phyloP scores from a whole-genome alignment of 495 filamentous ascomycete genomes.

The Podospora comata region DNA sequence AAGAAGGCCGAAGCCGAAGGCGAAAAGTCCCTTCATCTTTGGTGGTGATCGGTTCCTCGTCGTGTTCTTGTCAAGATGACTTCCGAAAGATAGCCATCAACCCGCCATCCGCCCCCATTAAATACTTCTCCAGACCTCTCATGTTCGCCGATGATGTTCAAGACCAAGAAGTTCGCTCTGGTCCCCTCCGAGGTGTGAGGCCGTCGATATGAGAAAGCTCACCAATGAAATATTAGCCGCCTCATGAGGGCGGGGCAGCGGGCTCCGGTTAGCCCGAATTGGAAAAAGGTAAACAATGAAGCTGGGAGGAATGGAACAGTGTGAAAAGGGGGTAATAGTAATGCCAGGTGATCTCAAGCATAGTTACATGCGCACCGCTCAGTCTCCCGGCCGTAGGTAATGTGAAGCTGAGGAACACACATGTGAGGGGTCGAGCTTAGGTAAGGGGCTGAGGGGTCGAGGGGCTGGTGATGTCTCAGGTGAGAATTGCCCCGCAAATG shows the following conservation, averaged over 20 bases:
- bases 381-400: neutral
- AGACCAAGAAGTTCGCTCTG: neutral
- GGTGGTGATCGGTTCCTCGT: neutral
- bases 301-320: neutral
- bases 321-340: neutral
- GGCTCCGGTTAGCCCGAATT: slow-evolving; percentile 11
- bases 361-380: neutral
- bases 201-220: slow-evolving; percentile 2
- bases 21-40: slow-evolving; percentile 24
- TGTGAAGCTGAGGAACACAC: too few relatives aligned
- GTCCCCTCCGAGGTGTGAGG: slow-evolving; percentile 2
- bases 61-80: neutral
- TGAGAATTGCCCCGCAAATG: neutral
- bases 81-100: neutral
- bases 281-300: slow-evolving; percentile 20
- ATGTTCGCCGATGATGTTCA: neutral
- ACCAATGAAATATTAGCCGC: slow-evolving; percentile 10
- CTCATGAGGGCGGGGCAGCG: slow-evolving; percentile 22
- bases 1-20: slow-evolving; percentile 25
- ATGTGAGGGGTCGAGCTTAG: neutral
- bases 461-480: neutral
- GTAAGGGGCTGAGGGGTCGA: neutral
- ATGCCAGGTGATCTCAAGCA: neutral
- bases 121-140: neutral
- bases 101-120: neutral